These are phyloP conservation scores for Mortierella sp. DNA, from an alignment of 371 early-diverging fungal species.

Conservation along the genomic window DNA sequence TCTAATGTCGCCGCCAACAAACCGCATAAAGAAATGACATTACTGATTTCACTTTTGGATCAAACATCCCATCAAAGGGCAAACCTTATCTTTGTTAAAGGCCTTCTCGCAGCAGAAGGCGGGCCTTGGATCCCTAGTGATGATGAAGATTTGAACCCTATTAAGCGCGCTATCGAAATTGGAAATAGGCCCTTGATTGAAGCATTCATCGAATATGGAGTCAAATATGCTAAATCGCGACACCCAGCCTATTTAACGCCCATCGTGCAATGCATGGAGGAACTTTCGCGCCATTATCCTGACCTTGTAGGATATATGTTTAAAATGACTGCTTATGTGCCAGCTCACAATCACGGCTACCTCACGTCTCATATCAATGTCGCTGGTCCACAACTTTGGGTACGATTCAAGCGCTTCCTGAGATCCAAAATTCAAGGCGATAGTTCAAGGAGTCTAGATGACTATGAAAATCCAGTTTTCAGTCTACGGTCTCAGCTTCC, in stretches of 20 bases:
- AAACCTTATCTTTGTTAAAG: slow-evolving; percentile 37
- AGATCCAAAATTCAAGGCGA: not conserved
- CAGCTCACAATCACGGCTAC: slow-evolving; percentile 33
- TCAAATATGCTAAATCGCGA: slow-evolving; percentile 32
- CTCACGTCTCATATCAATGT: slow-evolving; percentile 35
- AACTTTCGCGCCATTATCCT: slow-evolving; percentile 35
- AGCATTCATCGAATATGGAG: slow-evolving; percentile 37
- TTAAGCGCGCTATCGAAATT: slow-evolving; percentile 29
- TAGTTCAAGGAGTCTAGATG: slow-evolving; percentile 32
- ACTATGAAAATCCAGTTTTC: slow-evolving; percentile 39
- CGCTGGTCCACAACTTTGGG: slow-evolving; percentile 12
- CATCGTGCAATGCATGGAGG: slow-evolving; percentile 35
- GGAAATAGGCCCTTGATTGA: slow-evolving; percentile 26
- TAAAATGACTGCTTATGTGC: slow-evolving; percentile 33
- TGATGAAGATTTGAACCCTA: slow-evolving; percentile 25
- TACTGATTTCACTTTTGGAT: slow-evolving; percentile 35
- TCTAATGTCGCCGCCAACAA: not conserved
- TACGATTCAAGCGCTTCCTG: slow-evolving; percentile 9
- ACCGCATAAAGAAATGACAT: not conserved
- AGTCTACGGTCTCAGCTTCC: slow-evolving; percentile 25
- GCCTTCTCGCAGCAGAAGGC: slow-evolving; percentile 17
- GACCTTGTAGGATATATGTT: slow-evolving; percentile 33
- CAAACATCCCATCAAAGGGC: slow-evolving; percentile 7
- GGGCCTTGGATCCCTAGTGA: slow-evolving; percentile 45
- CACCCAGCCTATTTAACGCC: slow-evolving; percentile 49